Conservation (phyloP, 164 flowering plant species). For the Magnolia sinica region DNA sequence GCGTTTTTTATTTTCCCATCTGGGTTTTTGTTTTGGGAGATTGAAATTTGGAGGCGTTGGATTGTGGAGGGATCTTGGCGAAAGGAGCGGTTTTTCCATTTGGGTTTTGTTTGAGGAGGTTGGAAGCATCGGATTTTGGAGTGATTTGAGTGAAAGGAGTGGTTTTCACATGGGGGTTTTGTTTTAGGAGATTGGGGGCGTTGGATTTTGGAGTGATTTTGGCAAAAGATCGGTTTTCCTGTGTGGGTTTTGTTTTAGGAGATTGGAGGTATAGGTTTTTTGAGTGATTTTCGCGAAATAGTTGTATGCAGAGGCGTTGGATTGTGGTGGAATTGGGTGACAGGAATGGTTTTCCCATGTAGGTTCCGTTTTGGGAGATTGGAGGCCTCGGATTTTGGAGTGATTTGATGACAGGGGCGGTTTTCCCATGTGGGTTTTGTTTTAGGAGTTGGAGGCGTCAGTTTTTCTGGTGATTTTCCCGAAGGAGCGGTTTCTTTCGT, state of each 20-base stretch:
- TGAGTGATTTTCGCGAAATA: background rate
- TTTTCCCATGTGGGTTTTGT: background rate
- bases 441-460: background rate
- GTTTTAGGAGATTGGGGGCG: background rate
- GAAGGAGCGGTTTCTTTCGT: background rate
- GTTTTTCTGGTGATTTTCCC: background rate
- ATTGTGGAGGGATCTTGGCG: background rate
- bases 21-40: background rate
- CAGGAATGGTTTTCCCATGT: background rate
- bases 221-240: background rate
- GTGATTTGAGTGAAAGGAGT: background rate
- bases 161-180: background rate
- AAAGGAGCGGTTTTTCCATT: background rate
- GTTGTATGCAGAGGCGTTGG: background rate
- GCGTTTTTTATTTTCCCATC: background rate
- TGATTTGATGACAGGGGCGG: background rate
- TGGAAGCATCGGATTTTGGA: background rate
- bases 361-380: slow-evolving; percentile 1
- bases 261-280: background rate
- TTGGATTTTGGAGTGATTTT: background rate
- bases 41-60: background rate
- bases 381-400: background rate
- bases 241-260: background rate
- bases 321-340: background rate
- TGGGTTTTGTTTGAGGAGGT: background rate